Conservation (phyloP, 1,139 yeast species). For the Magnusiomyces tetraspermus region DNA sequence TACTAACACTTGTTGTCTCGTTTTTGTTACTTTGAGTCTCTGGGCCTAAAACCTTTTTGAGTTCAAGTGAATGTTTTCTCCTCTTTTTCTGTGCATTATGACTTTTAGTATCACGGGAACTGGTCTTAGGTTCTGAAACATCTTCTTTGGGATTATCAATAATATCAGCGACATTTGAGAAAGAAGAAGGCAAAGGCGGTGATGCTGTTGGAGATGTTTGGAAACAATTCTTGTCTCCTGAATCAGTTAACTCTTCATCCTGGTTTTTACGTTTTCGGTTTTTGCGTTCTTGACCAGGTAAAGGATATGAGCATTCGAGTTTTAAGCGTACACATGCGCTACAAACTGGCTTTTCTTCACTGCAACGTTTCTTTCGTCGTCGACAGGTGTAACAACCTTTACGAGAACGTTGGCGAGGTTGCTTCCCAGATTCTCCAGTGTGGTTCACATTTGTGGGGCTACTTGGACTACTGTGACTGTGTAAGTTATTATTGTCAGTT, state of each 20-base stretch:
- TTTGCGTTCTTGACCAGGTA: conserved; percentile 42
- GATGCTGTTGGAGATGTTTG: background rate
- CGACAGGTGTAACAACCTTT: conserved; percentile 67
- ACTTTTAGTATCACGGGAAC: too few species aligned
- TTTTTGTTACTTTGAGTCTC: too few species aligned
- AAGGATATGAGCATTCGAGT: conserved; percentile 47
- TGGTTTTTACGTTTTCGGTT: conserved; percentile 23
- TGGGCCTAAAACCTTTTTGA: too few species aligned
- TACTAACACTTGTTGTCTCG: too few species aligned
- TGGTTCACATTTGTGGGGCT: background rate
- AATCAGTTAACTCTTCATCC: background rate
- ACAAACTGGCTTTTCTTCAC: conserved; percentile 54
- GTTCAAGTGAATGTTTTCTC: too few species aligned
- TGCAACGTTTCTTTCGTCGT: conserved; percentile 61
- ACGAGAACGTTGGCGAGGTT: conserved; percentile 25
- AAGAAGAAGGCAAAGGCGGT: too few species aligned
- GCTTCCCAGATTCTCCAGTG: background rate
- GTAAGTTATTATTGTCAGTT: too few species aligned
- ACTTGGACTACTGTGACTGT: too few species aligned
- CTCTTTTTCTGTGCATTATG: too few species aligned
- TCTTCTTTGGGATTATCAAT: too few species aligned
- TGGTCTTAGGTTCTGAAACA: too few species aligned
- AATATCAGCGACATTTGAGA: too few species aligned
- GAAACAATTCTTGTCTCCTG: background rate
- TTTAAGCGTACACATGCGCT: conserved; percentile 48